phyloP scores from a whole-genome alignment of 768 basidiomycete species.

The Tulasnella sp. region DNA sequence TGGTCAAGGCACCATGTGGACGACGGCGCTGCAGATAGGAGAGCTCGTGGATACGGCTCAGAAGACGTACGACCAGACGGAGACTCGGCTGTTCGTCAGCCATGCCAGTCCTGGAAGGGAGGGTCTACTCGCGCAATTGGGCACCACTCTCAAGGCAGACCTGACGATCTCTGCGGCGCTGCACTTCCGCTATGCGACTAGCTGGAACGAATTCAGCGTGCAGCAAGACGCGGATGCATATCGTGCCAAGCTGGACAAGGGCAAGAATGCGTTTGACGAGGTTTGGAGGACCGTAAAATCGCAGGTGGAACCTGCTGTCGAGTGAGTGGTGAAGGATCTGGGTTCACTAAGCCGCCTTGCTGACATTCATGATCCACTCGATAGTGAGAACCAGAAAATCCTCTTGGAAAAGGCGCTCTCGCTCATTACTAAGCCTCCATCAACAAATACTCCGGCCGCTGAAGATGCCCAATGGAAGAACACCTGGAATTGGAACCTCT shows the following conservation, averaged over 20 bases:
- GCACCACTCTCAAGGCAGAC: constrained; percentile 86
- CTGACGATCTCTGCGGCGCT: constrained; percentile 89
- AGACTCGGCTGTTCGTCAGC: constrained; percentile 88
- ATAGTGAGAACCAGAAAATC: constrained; percentile 69
- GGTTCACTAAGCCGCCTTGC: background rate
- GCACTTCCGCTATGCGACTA: constrained; percentile 94
- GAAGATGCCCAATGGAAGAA: constrained; percentile 98
- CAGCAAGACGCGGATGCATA: constrained; percentile 85
- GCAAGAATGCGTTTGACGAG: constrained; percentile 77
- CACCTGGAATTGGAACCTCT: constrained; percentile 98
- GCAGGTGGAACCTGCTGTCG: constrained; percentile 87
- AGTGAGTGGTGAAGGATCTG: constrained; percentile 34
- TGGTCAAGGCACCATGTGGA: constrained; percentile 98
- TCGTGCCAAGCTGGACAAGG: constrained; percentile 64
- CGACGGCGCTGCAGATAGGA: constrained; percentile 92
- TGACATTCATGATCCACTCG: background rate
- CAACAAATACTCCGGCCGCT: constrained; percentile 36
- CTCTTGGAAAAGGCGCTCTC: constrained; percentile 82
- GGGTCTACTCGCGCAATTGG: constrained; percentile 84
- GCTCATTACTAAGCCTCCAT: constrained; percentile 70
- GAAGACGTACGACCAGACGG: constrained; percentile 82
- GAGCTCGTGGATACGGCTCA: constrained; percentile 97
- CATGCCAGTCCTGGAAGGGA: constrained; percentile 91
- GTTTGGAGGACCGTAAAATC: constrained; percentile 92
- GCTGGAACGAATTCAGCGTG: constrained; percentile 95